Evolutionary conservation across 768 basidiomycete genomes (phyloP).

Genomic region (Dendrothele bispora): DNA sequence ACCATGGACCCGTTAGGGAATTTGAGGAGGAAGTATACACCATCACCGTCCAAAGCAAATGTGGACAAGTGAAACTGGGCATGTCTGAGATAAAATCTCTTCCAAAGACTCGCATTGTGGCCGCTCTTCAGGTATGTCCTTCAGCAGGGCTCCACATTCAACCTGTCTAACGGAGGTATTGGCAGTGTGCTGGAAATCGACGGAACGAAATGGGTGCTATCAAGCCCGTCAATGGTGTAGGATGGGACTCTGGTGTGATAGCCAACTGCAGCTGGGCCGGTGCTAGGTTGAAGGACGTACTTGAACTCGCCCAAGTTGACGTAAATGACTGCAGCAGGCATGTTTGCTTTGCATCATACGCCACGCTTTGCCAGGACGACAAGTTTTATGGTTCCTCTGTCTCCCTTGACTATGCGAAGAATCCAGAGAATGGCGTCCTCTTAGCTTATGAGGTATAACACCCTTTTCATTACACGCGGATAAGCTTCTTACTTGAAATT

Average conservation of each 20-base stretch:
- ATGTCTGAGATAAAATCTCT: too few relatives aligned
- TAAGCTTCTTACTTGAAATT: too few relatives aligned
- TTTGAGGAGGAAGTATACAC: conserved; percentile 45
- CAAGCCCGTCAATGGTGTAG: conserved; percentile 58
- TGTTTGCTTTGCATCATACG: conserved; percentile 60
- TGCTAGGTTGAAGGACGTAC: conserved; percentile 54
- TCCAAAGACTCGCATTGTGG: conserved; percentile 42
- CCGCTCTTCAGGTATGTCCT: conserved; percentile 52
- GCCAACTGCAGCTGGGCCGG: conserved; percentile 72
- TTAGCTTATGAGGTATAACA: conserved; percentile 57
- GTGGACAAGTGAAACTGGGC: conserved; percentile 29
- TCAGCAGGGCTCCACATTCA: too few relatives aligned
- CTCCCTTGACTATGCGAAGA: conserved; percentile 49
- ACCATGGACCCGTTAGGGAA: conserved; percentile 62
- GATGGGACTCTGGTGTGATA: conserved; percentile 69
- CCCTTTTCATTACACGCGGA: not conserved
- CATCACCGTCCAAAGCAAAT: conserved; percentile 36
- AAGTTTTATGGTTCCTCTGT: conserved; percentile 65
- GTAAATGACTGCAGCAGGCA: conserved; percentile 36
- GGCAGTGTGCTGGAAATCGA: conserved; percentile 70
- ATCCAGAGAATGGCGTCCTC: conserved; percentile 48
- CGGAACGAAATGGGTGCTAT: conserved; percentile 62
- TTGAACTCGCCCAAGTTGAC: conserved; percentile 43
- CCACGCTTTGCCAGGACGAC: conserved; percentile 63
- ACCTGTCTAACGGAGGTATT: not conserved